Base-by-base conservation (phyloP, 225 moss, liverwort and hornwort species). In the Bryum argenteum region DNA sequence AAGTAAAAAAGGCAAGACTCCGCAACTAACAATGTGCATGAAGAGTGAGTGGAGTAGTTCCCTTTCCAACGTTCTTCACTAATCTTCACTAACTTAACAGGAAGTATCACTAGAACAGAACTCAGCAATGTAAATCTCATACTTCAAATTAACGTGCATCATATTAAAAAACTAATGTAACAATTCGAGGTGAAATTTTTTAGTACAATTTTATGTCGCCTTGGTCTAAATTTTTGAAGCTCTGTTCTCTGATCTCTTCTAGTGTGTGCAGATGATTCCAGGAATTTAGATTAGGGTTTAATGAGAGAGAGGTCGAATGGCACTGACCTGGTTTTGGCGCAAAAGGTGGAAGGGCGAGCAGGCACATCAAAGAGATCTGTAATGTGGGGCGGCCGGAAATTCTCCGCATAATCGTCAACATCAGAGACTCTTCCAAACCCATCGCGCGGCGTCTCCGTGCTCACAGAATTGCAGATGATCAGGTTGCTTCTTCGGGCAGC, bases 331-430 rank as follows among this genome's bases (percentile, higher is more conserved):
- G 83, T 80, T 78, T 91, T 89, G 19, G 85, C 87, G n/a, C 85
- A 84, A 47, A 95, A 95, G 1, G 91, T 88, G 41, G 92, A 88
- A 61, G 81, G 81, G 37, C 89, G 87, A 51, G 91, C 78, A 23
- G 73, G 71, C 12, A 80, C 33, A 21, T 86, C 87, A 69, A 95
- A 91, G 41, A 92, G 42, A 64, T 95, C 95, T 21, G 85, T 86
- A 28, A 95, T 81, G 70, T 95, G 95, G 40, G 95, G 89, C 70
- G 87, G 88, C 22, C 65, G 68, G 24, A 92, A 95, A 79, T 81
- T 78, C 61, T 84, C 72, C 58, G 73, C 83, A 47, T 92, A 90
- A 65, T 90, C 67, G 10, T 74, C 84, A 17, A 48, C 48, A 2
- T 73, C 77, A 24, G 64, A 63, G 14, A 68, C 4, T 54, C 33